Base-by-base conservation (phyloP, 768 basidiomycete species). In the Suillus subalutaceus region DNA sequence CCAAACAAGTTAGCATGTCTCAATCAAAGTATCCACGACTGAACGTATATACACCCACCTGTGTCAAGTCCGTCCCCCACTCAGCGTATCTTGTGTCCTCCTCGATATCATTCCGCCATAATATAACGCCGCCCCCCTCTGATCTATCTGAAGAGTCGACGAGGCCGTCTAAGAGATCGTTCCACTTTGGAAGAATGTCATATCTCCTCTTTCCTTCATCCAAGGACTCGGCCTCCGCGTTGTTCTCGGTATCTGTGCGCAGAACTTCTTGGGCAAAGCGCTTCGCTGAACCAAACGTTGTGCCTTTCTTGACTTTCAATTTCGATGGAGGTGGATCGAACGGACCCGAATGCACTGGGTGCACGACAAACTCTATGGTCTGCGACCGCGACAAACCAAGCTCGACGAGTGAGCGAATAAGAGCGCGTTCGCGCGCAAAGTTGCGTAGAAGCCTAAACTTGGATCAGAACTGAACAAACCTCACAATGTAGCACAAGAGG, bases 71-170 rank as follows among this genome's bases (percentile, higher is more conserved):
- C 6, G 59, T 43, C 41, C 59, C 41, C 59, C 85, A 90, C 26
- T 74, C 72, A 6, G 81, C 77, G 66, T 90, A 90, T 62, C 88
- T 82, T 48, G 79, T 81, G 76, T 99, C 97, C 68, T 87, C 91
- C 79, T 93, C 90, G 23, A 99, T 77, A 70, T 99, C 90, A 75
- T 99, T 99, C 90, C 91, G 92, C 87, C 93, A 99, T 1, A 89
- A 73, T 46, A 96, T 84, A 4, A 91, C 83, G 43, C 79, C 83
- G 0, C 90, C 94, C 2, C 86, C 93, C 74, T 99, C 97, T 4
- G 74, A 72, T 20, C 93, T 81, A 77, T 99, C 97, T 65, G 92
- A 94, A 1, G 95, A 91, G 76, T 99, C 97, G 65, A 97, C 90
- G n/a, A 97, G 69, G 1, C 90, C 93, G 63, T 92, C 90, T 4